Evolutionary conservation across 1,139 yeast genomes (phyloP).

Genomic region (Pichia norvegensis): DNA sequence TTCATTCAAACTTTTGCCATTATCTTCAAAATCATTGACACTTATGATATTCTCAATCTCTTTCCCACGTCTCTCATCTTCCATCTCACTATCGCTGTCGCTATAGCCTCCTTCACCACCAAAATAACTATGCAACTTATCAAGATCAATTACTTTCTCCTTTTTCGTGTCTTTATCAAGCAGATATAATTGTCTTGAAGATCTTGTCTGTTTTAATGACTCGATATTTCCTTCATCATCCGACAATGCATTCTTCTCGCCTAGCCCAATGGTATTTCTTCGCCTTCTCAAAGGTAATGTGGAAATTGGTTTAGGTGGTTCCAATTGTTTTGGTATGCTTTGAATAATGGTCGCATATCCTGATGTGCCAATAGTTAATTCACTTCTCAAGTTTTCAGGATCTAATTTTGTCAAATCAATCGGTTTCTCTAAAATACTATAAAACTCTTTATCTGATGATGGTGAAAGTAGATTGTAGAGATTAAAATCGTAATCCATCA

Average conservation of each 20-base stretch:
- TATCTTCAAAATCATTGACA: constrained; percentile 5
- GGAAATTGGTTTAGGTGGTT: constrained; percentile 4
- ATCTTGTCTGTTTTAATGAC: constrained; percentile 22
- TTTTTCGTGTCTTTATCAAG: constrained; percentile 18
- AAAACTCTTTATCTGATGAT: constrained; percentile 22
- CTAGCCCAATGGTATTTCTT: constrained; percentile 25
- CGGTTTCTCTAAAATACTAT: constrained; percentile 18
- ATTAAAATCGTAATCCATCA: constrained; percentile 29
- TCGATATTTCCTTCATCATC: constrained; percentile 10
- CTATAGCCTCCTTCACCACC: constrained; percentile 19
- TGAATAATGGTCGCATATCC: constrained; percentile 18
- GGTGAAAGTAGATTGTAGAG: constrained; percentile 21
- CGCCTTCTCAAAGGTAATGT: constrained; percentile 15
- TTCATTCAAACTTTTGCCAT: constrained; percentile 4
- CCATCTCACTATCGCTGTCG: constrained; percentile 6
- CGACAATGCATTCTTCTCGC: constrained; percentile 9
- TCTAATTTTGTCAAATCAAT: constrained; percentile 25
- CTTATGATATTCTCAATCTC: constrained; percentile 5
- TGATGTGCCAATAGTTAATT: constrained; percentile 18
- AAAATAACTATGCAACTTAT: constrained; percentile 26
- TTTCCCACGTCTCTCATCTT: constrained; percentile 1
- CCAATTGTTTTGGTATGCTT: constrained; percentile 14
- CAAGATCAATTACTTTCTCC: constrained; percentile 22
- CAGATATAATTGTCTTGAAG: constrained; percentile 24
- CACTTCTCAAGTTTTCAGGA: constrained; percentile 22